Evolutionary conservation across 768 basidiomycete species (phyloP).

Genomic region (Rhizopogon roseolus): DNA sequence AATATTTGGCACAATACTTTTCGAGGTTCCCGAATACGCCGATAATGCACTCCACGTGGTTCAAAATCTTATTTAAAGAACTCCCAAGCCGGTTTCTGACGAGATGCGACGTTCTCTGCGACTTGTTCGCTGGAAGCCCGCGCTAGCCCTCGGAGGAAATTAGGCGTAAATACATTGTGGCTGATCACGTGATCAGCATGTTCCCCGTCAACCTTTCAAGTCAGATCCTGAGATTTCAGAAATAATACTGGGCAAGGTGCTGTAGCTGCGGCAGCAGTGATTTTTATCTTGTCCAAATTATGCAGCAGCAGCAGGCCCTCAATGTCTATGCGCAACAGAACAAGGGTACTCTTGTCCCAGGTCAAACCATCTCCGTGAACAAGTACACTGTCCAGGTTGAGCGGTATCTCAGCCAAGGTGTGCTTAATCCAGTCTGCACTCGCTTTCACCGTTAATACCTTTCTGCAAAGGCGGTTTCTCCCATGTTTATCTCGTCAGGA

Average conservation of each 20-base stretch:
- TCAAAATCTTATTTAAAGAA: too few relatives aligned
- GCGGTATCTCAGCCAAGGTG: slow-evolving; percentile 93
- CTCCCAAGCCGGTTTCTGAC: too few relatives aligned
- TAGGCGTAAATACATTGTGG: too few relatives aligned
- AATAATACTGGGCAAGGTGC: background rate
- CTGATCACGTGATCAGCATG: too few relatives aligned
- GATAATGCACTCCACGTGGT: too few relatives aligned
- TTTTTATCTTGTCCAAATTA: slow-evolving; percentile 7
- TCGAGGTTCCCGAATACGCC: too few relatives aligned
- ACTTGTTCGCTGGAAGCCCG: too few relatives aligned
- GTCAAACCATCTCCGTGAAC: slow-evolving; percentile 87
- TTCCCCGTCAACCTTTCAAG: too few relatives aligned
- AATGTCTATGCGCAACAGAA: slow-evolving; percentile 38
- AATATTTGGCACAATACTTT: too few relatives aligned
- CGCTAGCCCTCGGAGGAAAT: too few relatives aligned
- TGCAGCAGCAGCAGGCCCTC: slow-evolving; percentile 45
- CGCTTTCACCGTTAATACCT: slow-evolving; percentile 6
- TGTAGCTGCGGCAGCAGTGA: background rate
- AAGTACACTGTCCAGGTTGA: slow-evolving; percentile 90
- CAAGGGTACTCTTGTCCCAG: slow-evolving; percentile 71
- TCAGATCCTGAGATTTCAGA: background rate
- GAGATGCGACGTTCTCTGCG: too few relatives aligned
- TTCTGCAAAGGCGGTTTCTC: slow-evolving; percentile 83
- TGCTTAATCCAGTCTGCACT: slow-evolving; percentile 6
- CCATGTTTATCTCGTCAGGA: slow-evolving; percentile 93